Evolutionary conservation across 306 rosid genomes (phyloP), one percentile per base, ranked within the genome.

Genomic region (Carpinus viminea): DNA sequence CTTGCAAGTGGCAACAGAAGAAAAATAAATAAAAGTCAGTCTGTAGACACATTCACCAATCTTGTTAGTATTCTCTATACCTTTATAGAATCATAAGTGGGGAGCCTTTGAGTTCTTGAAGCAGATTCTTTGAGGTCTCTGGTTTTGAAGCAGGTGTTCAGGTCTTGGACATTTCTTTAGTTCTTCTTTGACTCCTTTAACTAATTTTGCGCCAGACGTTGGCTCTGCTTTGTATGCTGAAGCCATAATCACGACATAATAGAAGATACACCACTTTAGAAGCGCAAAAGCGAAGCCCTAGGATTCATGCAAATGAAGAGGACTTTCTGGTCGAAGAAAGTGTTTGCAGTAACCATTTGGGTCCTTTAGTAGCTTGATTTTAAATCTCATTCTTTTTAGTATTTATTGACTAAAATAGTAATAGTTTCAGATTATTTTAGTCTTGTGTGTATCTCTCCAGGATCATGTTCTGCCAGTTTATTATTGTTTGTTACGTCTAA

Each of bases 391-490:
- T 12, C 12, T 13, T 61, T 61, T 28, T 61, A 61, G 57, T 17
- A 53, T 50, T 50, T 50, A 50, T 50, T 1, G 13, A 15, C 16
- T 50, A 50, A 2, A 12, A 55, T n/a, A n/a, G 61, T n/a, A 17
- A 2, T 17, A n/a, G n/a, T 1, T 17, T 17, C 61, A n/a, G 21
- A 6, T 8, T 55, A 55, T n/a, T 55, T 10, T 20, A 59, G 65
- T 20, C 15, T 24, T 59, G 28, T 64, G 1, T 9, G 15, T 66
- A 8, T 47, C 21, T 71, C 43, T 20, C 46, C 46, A 31, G 24
- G 41, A 59, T 20, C 24, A 50, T 71, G 13, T 60, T 71, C 43
- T 78, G 71, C 38, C 54, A n/a, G 64, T 72, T n/a, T 59, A 57
- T 41, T 38, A 74, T 28, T 24, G 26, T 70, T 69, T 36, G 20